Percentiles rank a stretch among this genome's conserved stretches.
These are phyloP conservation scores for Saccharomyces mikatae DNA, from an alignment of 805 yeast species.

Conservation along the genomic window DNA sequence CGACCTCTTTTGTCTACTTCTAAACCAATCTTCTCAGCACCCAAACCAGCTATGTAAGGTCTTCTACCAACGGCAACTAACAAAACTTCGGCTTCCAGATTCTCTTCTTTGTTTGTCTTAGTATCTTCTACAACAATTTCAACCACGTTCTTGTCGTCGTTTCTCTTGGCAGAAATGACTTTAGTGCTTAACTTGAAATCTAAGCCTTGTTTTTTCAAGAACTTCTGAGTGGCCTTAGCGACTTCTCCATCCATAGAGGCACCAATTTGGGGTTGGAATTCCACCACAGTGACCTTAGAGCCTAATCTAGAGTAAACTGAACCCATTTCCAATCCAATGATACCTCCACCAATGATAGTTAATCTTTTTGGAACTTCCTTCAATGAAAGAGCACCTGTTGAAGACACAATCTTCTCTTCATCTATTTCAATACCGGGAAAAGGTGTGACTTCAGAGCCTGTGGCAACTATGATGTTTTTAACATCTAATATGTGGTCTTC, in stretches of 20 bases:
- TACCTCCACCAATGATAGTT: conserved; percentile 97
- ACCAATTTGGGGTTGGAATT: conserved; percentile 85
- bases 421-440: conserved; percentile 97
- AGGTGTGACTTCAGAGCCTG: conserved; percentile 97
- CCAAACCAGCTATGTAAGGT: conserved; percentile 86
- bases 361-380: conserved; percentile 86
- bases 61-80: conserved; percentile 98
- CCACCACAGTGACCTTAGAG: conserved; percentile 88
- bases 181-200: conserved; percentile 89
- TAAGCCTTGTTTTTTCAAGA: conserved; percentile 89
- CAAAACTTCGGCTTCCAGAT: conserved; percentile 82
- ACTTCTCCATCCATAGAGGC: conserved; percentile 98
- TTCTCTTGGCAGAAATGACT: conserved; percentile 77
- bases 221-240: conserved; percentile 80
- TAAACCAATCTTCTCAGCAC: conserved; percentile 80
- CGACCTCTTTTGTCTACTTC: conserved; percentile 91
- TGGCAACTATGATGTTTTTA: conserved; percentile 87
- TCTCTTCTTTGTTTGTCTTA: conserved; percentile 73
- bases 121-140: conserved; percentile 81
- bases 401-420: conserved; percentile 92
- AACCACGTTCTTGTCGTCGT: conserved; percentile 65
- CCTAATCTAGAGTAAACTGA: conserved; percentile 96
- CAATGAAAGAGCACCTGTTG: conserved; percentile 84
- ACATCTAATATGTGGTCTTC: conserved; percentile 67
- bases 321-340: conserved; percentile 98